These are phyloP conservation scores for Ganoderma leucocontextum DNA, from an alignment of 1,284 basidiomycete species.

Conservation along the genomic window DNA sequence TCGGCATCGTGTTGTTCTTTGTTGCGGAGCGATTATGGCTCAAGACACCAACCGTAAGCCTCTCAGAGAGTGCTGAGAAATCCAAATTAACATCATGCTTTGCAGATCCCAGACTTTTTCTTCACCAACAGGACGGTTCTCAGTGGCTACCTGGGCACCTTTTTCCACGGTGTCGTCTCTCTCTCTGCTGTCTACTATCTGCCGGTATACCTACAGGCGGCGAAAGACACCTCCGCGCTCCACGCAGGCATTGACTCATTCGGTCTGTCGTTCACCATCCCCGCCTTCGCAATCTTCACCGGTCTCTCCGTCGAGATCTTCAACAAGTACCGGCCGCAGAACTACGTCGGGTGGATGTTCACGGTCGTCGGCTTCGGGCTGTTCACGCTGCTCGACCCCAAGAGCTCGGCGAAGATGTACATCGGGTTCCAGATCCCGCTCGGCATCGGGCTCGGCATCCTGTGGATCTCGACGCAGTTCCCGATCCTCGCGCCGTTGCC, in stretches of 20 bases:
- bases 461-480: slow-evolving; percentile 38
- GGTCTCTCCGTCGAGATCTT: slow-evolving; percentile 41
- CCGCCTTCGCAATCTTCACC: slow-evolving; percentile 41
- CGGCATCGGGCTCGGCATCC: slow-evolving; percentile 28
- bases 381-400: slow-evolving; percentile 43
- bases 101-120: slow-evolving; percentile 39
- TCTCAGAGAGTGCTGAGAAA: too few species aligned
- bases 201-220: slow-evolving; percentile 57
- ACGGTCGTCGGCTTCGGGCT: slow-evolving; percentile 47
- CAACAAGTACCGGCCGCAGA: slow-evolving; percentile 47
- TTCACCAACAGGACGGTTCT: slow-evolving; percentile 42
- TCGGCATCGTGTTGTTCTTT: slow-evolving; percentile 26
- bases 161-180: slow-evolving; percentile 30
- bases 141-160: slow-evolving; percentile 41
- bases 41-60: slow-evolving; percentile 23
- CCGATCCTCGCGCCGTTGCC: slow-evolving; percentile 47
- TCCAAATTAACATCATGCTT: not conserved
- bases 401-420: slow-evolving; percentile 14
- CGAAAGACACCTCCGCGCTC: slow-evolving; percentile 50
- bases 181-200: slow-evolving; percentile 30
- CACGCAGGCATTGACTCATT: slow-evolving; percentile 50
- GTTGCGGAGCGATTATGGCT: slow-evolving; percentile 28
- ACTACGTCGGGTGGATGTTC: slow-evolving; percentile 50
- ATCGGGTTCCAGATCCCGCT: slow-evolving; percentile 26
- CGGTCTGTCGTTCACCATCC: slow-evolving; percentile 41